Evolutionary conservation across 371 early-diverging fungal genomes (phyloP).

Genomic region (Sporodiniella umbellata): DNA sequence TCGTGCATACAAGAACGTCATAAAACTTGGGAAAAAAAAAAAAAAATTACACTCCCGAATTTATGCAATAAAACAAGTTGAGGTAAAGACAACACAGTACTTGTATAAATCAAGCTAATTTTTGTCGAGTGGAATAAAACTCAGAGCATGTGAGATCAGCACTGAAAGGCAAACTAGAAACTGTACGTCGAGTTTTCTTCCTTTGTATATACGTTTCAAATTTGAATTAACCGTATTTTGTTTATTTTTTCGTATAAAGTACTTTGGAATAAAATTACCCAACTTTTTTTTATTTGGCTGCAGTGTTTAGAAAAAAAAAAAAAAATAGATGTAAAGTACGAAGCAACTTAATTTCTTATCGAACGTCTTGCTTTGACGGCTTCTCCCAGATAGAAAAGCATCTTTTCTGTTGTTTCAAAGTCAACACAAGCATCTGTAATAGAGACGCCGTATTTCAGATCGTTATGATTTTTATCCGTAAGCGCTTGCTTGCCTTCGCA

Average conservation of each 20-base stretch:
- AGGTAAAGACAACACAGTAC: too few species aligned
- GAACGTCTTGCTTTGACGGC: slow-evolving; percentile 54
- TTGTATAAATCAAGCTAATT: neutral
- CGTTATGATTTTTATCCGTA: slow-evolving; percentile 61
- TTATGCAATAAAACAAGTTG: too few species aligned
- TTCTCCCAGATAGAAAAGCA: slow-evolving; percentile 67
- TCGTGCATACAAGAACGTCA: too few species aligned
- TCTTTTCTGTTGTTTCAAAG: slow-evolving; percentile 71
- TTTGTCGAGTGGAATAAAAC: too few species aligned
- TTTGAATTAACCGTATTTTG: neutral
- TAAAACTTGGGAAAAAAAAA: too few species aligned
- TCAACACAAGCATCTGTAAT: slow-evolving; percentile 87
- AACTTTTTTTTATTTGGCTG: neutral
- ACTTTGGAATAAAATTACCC: neutral
- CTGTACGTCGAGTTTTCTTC: too few species aligned
- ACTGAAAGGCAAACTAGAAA: too few species aligned
- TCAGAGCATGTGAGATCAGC: too few species aligned
- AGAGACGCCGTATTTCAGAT: slow-evolving; percentile 76
- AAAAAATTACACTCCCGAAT: too few species aligned
- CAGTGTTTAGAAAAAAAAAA: neutral
- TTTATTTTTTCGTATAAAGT: neutral
- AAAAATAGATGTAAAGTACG: neutral
- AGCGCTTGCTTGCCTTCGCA: slow-evolving; percentile 82
- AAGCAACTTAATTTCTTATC: slow-evolving; percentile 5
- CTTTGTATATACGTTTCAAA: neutral